phyloP scores from a whole-genome alignment of 768 basidiomycete species.

The Megacollybia marginata region DNA sequence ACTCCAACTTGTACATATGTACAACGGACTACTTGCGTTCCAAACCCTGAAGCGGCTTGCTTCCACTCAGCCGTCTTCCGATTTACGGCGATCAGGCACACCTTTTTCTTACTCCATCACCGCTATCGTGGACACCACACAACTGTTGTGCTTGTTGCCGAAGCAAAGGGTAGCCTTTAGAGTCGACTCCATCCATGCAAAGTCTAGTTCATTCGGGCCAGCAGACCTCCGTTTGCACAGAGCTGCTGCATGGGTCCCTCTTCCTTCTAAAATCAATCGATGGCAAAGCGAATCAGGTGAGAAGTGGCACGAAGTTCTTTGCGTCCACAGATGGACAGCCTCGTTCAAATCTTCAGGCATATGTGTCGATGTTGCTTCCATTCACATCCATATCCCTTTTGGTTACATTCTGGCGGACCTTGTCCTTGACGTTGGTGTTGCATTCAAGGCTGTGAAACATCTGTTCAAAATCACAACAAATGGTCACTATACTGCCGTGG shows the following conservation, averaged over 20 bases:
- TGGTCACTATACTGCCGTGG: constrained; percentile 45
- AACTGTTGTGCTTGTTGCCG: constrained; percentile 40
- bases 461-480: constrained; percentile 47
- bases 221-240: constrained; percentile 31
- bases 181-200: constrained; percentile 29
- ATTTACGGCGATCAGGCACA: not conserved
- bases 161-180: constrained; percentile 39
- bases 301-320: constrained; percentile 71
- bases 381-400: constrained; percentile 72
- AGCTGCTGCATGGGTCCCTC: constrained; percentile 51
- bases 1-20: constrained; percentile 61
- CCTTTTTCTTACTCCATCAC: constrained; percentile 13
- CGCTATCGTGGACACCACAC: constrained; percentile 33
- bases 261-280: constrained; percentile 27
- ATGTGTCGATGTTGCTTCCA: constrained; percentile 50
- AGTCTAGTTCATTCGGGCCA: constrained; percentile 16
- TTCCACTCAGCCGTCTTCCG: not conserved
- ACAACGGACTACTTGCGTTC: constrained; percentile 58
- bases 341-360: constrained; percentile 32
- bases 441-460: constrained; percentile 70
- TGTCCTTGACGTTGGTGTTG: constrained; percentile 59
- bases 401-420: constrained; percentile 72
- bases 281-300: constrained; percentile 28
- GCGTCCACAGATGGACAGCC: constrained; percentile 45
- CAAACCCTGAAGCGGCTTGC: constrained; percentile 30